Evolutionary conservation across 306 rosid species (phyloP), one percentile per base, ranked within the genome.

Genomic region (Vachellia collinsii): DNA sequence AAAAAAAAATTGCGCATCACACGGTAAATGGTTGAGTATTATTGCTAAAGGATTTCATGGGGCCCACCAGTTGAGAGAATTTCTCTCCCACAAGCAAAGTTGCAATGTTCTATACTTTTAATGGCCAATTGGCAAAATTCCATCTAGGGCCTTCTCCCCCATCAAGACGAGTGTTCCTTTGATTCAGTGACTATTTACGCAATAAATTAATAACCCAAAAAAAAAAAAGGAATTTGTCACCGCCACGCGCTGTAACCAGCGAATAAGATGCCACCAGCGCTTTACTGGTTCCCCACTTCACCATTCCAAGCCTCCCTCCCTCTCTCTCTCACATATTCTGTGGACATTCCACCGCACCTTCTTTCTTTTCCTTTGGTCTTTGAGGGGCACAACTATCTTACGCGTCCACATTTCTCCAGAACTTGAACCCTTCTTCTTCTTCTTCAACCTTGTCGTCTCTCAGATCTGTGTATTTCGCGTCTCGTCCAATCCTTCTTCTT

Each of bases 381-480:
- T 22, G 54, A 43, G 53, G 11, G 70, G 7, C 69, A 53, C 29
- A 62, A 4, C 51, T 23, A 39, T 47, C 25, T 19, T 9, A 41
- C 82, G 54, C 86, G 51, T 65, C 74, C 75, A 41, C 46, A 6
- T 29, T 42, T 63, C 34, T 34, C 47, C 63, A 22, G 16, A 8
- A 12, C 13, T 10, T 3, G 36, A 19, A 34, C 5, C 6, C 62
- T n/a, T n/a, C n/a, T n/a, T 29, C 34, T 29, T 29, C 34, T 8
- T 70, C 46, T 65, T 22, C 39, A 16, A 10, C 47, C 36, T 67
- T 65, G 80, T 44, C 73, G 46, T 29, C 38, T 34, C 63, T 17
- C 59, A 62, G 80, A 76, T 76, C 72, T 63, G n/a, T 41, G 47
- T 41, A 63, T 63, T 62, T 41, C 19, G 17, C 66, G 13, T 59